Evolutionary conservation across 352 stramenopile species (phyloP).

Genomic region (Globisporangium perplexum): DNA sequence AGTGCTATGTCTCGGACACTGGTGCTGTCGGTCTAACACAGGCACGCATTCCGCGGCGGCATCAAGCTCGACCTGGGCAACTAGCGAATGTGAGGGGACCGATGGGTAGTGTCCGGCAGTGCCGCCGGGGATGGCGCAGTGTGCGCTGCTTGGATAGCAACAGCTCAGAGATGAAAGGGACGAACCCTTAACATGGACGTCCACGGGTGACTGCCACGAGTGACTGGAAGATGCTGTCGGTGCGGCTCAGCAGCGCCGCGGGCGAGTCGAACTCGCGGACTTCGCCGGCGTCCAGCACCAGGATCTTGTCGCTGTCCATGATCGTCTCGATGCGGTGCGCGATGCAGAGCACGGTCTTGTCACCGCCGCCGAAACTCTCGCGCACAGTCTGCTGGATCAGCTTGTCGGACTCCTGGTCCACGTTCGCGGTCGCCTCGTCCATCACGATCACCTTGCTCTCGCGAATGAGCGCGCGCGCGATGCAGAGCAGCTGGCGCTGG

Average conservation of each 20-base stretch:
- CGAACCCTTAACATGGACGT: too few relatives aligned
- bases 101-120: too few relatives aligned
- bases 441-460: slow-evolving; percentile 87
- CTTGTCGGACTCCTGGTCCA: slow-evolving; percentile 86
- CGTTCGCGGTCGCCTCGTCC: slow-evolving; percentile 93
- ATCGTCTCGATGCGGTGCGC: slow-evolving; percentile 92
- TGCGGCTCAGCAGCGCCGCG: slow-evolving; percentile 36
- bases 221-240: slow-evolving; percentile 29
- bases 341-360: slow-evolving; percentile 90
- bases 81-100: too few relatives aligned
- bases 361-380: slow-evolving; percentile 46
- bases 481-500: slow-evolving; percentile 92
- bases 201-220: too few relatives aligned
- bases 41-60: too few relatives aligned
- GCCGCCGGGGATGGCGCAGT: too few relatives aligned
- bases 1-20: too few relatives aligned
- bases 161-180: too few relatives aligned
- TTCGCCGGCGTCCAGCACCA: slow-evolving; percentile 81
- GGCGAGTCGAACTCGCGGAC: slow-evolving; percentile 85
- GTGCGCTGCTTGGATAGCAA: too few relatives aligned
- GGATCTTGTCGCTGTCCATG: slow-evolving; percentile 82
- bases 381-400: slow-evolving; percentile 70
- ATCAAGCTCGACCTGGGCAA: too few relatives aligned
- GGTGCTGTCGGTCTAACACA: too few relatives aligned
- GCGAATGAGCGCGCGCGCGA: slow-evolving; percentile 88